phyloP scores from a whole-genome alignment of 108 stramenopile species.

The Aurantiochytrium sp. region DNA sequence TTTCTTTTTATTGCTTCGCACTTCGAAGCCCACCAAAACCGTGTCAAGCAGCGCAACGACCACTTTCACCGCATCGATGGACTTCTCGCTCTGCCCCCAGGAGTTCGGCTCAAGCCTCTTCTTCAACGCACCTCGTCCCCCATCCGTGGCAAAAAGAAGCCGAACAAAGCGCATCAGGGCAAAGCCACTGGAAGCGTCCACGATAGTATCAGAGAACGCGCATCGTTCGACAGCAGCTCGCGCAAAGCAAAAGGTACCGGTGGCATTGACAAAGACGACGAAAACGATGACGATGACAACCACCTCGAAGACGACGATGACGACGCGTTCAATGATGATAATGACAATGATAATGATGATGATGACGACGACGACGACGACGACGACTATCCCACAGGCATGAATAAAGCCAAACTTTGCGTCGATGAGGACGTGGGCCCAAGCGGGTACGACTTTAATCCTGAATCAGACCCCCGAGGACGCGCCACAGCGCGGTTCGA shows the following conservation, averaged over 20 bases:
- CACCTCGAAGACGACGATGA: neutral
- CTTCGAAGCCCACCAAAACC: neutral
- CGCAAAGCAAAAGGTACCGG: neutral
- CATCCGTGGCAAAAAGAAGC: no score
- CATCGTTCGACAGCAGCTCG: no score
- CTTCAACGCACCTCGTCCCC: no score
- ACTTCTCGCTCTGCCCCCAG: neutral
- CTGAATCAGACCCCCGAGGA: neutral
- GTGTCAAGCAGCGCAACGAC: neutral
- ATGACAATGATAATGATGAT: neutral
- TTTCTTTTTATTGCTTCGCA: constrained; percentile 19
- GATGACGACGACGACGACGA: neutral
- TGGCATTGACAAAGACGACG: no score
- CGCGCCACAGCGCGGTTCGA: constrained; percentile 21
- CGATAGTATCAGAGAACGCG: no score
- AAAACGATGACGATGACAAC: no score
- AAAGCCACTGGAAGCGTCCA: no score
- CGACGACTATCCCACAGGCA: no score
- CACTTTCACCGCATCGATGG: neutral
- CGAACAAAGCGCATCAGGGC: no score
- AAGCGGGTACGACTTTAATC: neutral
- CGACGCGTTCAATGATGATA: neutral
- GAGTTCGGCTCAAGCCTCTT: neutral
- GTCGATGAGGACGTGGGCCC: neutral
- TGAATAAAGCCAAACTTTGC: neutral